These are phyloP conservation scores for Solanum pinnatisectum DNA, from an alignment of 257 asterid species.

Conservation along the genomic window DNA sequence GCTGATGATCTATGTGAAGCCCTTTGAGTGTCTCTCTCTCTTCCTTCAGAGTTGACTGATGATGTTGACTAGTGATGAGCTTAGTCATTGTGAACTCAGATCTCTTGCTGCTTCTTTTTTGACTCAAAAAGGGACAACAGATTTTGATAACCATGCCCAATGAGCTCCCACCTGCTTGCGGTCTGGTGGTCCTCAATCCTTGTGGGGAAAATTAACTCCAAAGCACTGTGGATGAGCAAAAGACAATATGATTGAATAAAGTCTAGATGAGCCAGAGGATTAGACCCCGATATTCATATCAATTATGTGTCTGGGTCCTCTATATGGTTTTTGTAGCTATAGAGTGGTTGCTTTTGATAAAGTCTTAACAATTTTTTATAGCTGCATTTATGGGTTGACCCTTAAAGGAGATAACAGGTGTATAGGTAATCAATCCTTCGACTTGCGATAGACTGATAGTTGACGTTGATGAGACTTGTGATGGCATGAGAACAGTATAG, in stretches of 20 bases:
- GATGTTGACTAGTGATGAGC: not conserved
- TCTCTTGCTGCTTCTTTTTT: not conserved
- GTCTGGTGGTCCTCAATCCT: not conserved
- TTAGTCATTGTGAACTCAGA: not conserved
- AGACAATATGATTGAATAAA: not conserved
- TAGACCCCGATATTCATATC: not conserved
- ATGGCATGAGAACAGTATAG: not conserved
- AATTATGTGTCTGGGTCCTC: not conserved
- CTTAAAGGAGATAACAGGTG: not conserved
- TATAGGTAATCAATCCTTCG: not conserved
- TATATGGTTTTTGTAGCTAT: not conserved
- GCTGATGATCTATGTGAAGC: not conserved
- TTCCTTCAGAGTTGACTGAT: not conserved
- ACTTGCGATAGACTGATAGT: not conserved
- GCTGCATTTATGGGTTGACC: not conserved
- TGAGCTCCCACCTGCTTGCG: not conserved
- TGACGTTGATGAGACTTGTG: not conserved
- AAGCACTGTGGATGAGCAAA: not conserved
- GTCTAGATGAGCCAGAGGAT: not conserved
- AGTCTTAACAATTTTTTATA: not conserved
- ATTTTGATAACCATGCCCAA: not conserved
- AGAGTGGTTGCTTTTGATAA: not conserved
- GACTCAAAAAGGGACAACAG: not conserved
- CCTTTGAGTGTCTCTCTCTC: not conserved
- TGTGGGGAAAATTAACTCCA: not conserved